A percentile compares a stretch with the other conserved stretches of the same genome.
These are phyloP conservation scores for Melampsora americana DNA, from an alignment of 1,284 basidiomycete species.

Conservation along the genomic window DNA sequence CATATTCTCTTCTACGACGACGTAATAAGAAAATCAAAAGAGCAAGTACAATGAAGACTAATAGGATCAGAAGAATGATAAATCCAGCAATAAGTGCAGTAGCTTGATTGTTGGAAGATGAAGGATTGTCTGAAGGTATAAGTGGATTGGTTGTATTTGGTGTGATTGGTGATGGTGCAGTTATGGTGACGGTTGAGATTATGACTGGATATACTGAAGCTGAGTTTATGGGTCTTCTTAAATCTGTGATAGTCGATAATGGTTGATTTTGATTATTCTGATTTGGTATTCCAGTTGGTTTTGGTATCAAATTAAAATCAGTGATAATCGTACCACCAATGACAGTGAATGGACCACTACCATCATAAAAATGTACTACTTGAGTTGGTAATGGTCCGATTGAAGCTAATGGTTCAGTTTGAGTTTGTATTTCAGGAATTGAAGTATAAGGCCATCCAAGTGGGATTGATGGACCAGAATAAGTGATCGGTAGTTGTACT, in stretches of 20 bases:
- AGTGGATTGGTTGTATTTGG: neutral
- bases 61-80: constrained; percentile 17
- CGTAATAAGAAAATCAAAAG: constrained; percentile 14
- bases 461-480: constrained; percentile 38
- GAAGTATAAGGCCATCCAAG: constrained; percentile 38
- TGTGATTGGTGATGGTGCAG: neutral
- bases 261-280: neutral
- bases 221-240: neutral
- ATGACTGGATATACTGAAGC: neutral
- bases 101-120: neutral
- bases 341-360: constrained; percentile 39
- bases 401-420: constrained; percentile 8
- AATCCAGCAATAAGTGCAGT: constrained; percentile 14
- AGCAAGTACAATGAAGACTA: constrained; percentile 20
- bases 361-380: constrained; percentile 33
- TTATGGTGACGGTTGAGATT: constrained; percentile 21
- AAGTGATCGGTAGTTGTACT: constrained; percentile 41
- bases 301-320: neutral
- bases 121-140: neutral
- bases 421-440: neutral
- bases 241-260: neutral
- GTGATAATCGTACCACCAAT: constrained; percentile 24
- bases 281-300: neutral
- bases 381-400: constrained; percentile 6
- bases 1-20: constrained; percentile 14